Evolutionary conservation across 345 rosid genomes (phyloP), one percentile per base, ranked within the genome.

Genomic region (Acer saccharum): DNA sequence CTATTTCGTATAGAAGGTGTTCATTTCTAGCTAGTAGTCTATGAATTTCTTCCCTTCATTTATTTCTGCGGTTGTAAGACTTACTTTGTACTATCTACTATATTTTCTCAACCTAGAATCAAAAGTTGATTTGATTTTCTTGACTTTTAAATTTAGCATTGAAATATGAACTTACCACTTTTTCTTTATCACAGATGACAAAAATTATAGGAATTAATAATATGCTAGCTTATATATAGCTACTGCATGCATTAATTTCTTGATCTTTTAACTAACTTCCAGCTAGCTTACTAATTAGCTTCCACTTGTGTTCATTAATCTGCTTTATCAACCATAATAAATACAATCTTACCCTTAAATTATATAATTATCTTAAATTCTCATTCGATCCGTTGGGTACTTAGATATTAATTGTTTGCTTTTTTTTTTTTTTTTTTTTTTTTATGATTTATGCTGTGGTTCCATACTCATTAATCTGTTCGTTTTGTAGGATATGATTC

Each of bases 11-110:
- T 14, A 41, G 6, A 61, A 62, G 4, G 9, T 72, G n/a, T 12
- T 72, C 43, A 39, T 65, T 18, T 12, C 29, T 29, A 25, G 27
- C 27, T 25, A 25, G 16, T 61, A 3, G 57, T 41, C 58, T 5
- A 54, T 54, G 23, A 73, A 41, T 73, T 18, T 12, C 17, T 61
- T 25, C 63, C 46, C 16, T 62, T 10, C 16, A 3, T 73, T 21
- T 9, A 61, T 73, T 73, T 62, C 57, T 43, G 44, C 77, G 16
- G 70, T 64, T 64, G 60, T 62, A 48, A 50, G 12, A 68, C 11
- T 41, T 68, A 10, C 16, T 11, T 10, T 20, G 12, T 68, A 43
- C 35, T 3, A 4, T 68, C 20, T 68, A 3, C 18, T 6, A 16
- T 14, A 35, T 35, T 3, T 35, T 32, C 20, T 48, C 41, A 50